Evolutionary conservation across 2,329 filamentous ascomycete species (phyloP).

Genomic region (Cordyceps fumosorosea): DNA sequence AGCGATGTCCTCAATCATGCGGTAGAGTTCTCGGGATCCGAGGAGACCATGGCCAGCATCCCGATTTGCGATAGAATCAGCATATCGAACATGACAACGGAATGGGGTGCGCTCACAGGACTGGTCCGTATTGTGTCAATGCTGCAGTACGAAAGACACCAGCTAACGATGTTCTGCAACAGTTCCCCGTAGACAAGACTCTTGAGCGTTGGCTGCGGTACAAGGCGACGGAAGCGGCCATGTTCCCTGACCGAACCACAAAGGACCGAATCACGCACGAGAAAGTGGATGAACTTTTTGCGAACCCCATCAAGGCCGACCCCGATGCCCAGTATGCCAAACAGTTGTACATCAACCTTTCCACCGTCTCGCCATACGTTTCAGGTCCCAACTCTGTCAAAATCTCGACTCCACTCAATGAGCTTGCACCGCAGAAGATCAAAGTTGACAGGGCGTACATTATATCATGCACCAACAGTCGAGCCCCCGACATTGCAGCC

Average conservation of each 20-base stretch:
- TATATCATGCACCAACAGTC: conserved; percentile 82
- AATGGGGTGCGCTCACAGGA: conserved; percentile 55
- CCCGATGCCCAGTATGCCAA: conserved; percentile 73
- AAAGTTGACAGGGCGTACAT: conserved; percentile 78
- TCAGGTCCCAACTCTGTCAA: conserved; percentile 88
- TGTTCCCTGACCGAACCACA: conserved; percentile 45
- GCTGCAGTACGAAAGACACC: not conserved
- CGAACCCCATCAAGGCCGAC: conserved; percentile 60
- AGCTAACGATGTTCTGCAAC: not conserved
- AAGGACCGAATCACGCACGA: conserved; percentile 60
- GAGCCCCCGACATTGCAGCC: conserved; percentile 71
- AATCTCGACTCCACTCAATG: conserved; percentile 67
- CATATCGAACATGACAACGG: conserved; percentile 71
- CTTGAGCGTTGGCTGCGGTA: conserved; percentile 64
- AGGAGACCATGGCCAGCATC: conserved; percentile 68
- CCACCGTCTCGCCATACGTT: conserved; percentile 74
- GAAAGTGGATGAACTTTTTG: conserved; percentile 62
- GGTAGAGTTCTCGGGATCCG: conserved; percentile 78
- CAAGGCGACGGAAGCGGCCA: conserved; percentile 64
- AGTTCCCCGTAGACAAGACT: conserved; percentile 67
- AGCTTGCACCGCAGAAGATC: conserved; percentile 69
- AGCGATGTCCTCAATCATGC: conserved; percentile 87
- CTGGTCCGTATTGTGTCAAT: not conserved
- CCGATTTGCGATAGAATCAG: conserved; percentile 65
- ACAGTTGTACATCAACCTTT: conserved; percentile 68